Evolutionary conservation across 768 basidiomycete species (phyloP).

Genomic region (Daedaleopsis sinensis): DNA sequence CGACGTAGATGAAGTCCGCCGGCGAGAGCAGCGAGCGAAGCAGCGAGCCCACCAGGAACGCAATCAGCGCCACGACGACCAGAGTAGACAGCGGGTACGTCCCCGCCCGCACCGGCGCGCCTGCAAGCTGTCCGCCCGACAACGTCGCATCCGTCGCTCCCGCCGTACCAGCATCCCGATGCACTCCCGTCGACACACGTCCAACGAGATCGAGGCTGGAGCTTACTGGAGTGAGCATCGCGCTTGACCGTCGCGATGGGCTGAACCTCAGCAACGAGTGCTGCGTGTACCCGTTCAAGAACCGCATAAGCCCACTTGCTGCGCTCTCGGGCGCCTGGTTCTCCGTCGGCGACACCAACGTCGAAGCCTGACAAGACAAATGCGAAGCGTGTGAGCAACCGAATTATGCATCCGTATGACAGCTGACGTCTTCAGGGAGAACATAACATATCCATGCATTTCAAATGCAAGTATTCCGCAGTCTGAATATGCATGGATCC

Average conservation of each 20-base stretch:
- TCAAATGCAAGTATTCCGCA: not conserved
- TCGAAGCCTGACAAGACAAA: slow-evolving; percentile 27
- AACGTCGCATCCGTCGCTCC: slow-evolving; percentile 5
- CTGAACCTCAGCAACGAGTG: slow-evolving; percentile 59
- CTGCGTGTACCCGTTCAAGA: slow-evolving; percentile 58
- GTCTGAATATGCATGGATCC: not conserved
- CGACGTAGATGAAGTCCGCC: slow-evolving; percentile 88
- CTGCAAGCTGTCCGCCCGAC: slow-evolving; percentile 7
- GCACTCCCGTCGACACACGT: slow-evolving; percentile 15
- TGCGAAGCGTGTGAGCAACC: slow-evolving; percentile 13
- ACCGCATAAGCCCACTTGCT: slow-evolving; percentile 53
- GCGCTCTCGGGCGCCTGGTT: slow-evolving; percentile 27
- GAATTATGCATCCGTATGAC: slow-evolving; percentile 6
- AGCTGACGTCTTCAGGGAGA: not conserved
- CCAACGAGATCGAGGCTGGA: slow-evolving; percentile 8
- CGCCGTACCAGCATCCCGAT: slow-evolving; percentile 13
- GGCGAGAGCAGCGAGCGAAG: slow-evolving; percentile 87
- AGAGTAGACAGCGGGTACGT: slow-evolving; percentile 56
- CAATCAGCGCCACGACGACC: slow-evolving; percentile 79
- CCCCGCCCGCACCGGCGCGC: slow-evolving; percentile 7
- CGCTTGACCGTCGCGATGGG: slow-evolving; percentile 31
- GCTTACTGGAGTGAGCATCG: slow-evolving; percentile 15
- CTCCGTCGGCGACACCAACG: slow-evolving; percentile 23
- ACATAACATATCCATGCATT: not conserved
- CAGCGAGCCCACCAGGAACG: slow-evolving; percentile 90